These are phyloP conservation scores for Bruguiera hainesii DNA, from an alignment of 441 rosid genomes.

Conservation along the genomic window DNA sequence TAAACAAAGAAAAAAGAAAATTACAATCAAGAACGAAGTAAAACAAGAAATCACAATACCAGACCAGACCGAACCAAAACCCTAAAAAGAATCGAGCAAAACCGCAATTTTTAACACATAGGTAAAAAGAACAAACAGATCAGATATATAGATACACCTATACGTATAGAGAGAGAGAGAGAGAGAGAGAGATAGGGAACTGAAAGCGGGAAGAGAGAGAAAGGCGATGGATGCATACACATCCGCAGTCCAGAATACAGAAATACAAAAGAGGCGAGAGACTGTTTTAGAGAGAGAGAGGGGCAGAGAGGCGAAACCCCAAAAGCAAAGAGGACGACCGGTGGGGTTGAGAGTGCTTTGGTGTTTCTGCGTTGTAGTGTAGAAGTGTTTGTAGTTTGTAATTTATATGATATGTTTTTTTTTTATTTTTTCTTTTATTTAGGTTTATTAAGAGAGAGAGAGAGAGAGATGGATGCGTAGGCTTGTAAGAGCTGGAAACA, in stretches of 20 bases:
- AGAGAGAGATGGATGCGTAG: no score
- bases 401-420: no score
- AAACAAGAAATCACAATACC: constrained; percentile 7
- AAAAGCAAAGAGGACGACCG: constrained; percentile 13
- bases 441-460: no score
- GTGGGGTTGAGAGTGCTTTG: no score
- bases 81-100: constrained; percentile 4
- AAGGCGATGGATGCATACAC: constrained; percentile 34
- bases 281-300: neutral
- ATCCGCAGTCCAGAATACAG: constrained; percentile 34
- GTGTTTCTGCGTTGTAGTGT: no score
- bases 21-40: neutral
- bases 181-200: constrained; percentile 6
- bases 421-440: no score
- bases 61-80: constrained; percentile 15
- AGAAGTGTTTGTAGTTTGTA: no score
- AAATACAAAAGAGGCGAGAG: neutral
- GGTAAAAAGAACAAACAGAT: constrained; percentile 25
- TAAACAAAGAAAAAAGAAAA: neutral
- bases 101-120: neutral
- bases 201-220: constrained; percentile 29
- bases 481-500: no score
- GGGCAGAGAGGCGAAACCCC: constrained; percentile 38
- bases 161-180: neutral
- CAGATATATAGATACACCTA: neutral